These are phyloP conservation scores for Cryomyces minteri DNA, from an alignment of 495 filamentous ascomycete genomes.

Conservation along the genomic window DNA sequence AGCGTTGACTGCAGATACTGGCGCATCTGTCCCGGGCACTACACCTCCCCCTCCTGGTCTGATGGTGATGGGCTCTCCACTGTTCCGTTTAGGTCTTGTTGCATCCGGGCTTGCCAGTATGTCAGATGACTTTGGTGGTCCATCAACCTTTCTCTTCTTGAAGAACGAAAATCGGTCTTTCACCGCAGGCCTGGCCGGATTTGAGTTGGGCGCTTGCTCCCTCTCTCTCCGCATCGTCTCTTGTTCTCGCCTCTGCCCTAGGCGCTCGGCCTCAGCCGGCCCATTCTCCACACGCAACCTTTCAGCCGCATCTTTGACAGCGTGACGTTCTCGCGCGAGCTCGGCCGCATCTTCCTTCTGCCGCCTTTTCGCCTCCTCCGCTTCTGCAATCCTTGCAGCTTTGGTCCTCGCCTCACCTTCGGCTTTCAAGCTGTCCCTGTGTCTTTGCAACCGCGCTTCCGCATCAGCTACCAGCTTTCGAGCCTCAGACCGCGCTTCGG, in stretches of 20 bases:
- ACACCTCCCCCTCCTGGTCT: slow-evolving; percentile 24
- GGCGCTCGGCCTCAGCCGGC: background rate
- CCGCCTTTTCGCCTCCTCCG: background rate
- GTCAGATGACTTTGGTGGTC: background rate
- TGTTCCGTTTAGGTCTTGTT: background rate
- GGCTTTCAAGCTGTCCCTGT: too few species aligned
- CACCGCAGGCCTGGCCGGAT: background rate
- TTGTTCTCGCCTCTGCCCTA: background rate
- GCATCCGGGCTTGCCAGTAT: background rate
- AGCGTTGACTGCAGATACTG: slow-evolving; percentile 68
- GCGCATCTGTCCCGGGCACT: slow-evolving; percentile 57
- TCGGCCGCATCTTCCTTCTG: background rate
- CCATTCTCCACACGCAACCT: too few species aligned
- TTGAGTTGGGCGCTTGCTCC: background rate
- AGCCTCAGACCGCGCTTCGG: too few species aligned
- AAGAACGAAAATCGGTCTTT: background rate
- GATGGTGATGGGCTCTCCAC: background rate
- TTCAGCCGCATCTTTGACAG: background rate
- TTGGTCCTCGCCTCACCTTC: too few species aligned
- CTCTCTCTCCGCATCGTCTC: background rate
- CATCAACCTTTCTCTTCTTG: background rate
- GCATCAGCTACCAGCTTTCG: too few species aligned
- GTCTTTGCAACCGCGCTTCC: too few species aligned
- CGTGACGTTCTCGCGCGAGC: background rate
- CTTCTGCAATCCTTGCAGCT: too few species aligned